phyloP scores from a whole-genome alignment of 2,329 filamentous ascomycete genomes.

The Clarireedia hainanense region DNA sequence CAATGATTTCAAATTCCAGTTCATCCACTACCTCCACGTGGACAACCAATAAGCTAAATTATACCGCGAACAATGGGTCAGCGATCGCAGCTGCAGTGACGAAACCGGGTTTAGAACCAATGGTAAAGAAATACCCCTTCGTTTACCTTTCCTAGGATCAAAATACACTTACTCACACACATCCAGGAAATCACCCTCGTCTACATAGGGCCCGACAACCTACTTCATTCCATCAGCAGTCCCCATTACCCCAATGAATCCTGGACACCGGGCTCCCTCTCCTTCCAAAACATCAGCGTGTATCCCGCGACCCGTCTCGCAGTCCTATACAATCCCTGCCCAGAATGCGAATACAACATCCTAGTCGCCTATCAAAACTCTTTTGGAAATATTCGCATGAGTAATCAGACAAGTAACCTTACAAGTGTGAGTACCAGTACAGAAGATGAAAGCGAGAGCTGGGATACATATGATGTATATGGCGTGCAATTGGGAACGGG shows the following conservation, averaged over 20 bases:
- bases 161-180: not conserved
- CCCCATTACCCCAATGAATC: slow-evolving; percentile 1
- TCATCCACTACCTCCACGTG: slow-evolving; percentile 3
- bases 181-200: slow-evolving; percentile 13
- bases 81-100: slow-evolving; percentile 11
- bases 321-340: slow-evolving; percentile 12
- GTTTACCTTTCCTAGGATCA: not conserved
- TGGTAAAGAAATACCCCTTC: not conserved
- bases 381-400: not conserved
- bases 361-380: slow-evolving; percentile 9
- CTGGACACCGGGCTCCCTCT: slow-evolving; percentile 8
- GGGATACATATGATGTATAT: not conserved
- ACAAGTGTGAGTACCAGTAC: not conserved
- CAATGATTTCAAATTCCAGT: not conserved
- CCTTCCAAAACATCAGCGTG: slow-evolving; percentile 1
- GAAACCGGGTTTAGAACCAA: slow-evolving; percentile 1
- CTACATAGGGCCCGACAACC: slow-evolving; percentile 9
- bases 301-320: slow-evolving; percentile 3
- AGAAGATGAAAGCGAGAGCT: not conserved
- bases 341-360: slow-evolving; percentile 8
- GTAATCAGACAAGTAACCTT: not conserved
- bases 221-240: slow-evolving; percentile 11
- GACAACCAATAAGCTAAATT: slow-evolving; percentile 5
- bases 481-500: not conserved
- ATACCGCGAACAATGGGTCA: slow-evolving; percentile 1